phyloP scores from a whole-genome alignment of 495 filamentous ascomycete species.

The Penicillium diatomitis region DNA sequence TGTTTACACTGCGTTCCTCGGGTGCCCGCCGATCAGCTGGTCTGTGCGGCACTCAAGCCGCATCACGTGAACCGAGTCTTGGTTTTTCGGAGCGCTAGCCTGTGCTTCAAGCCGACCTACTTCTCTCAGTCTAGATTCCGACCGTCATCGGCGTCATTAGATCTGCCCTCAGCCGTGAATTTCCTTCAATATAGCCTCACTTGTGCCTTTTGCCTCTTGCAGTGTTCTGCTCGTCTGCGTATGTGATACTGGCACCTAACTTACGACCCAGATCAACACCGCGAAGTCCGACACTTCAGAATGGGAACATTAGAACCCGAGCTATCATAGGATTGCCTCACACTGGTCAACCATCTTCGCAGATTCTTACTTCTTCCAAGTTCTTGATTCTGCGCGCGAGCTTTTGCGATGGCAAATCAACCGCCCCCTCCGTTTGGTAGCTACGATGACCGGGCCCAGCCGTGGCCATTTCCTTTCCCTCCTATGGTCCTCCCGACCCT shows the following conservation, averaged over 20 bases:
- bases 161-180: no score
- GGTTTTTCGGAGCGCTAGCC: conserved; percentile 15
- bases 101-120: no score
- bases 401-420: conserved; percentile 43
- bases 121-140: background rate
- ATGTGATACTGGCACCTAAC: no score
- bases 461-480: conserved; percentile 25
- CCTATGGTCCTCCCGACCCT: conserved; percentile 17
- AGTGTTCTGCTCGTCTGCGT: no score
- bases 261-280: no score
- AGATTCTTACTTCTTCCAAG: background rate
- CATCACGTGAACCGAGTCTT: conserved; percentile 21
- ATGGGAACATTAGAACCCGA: background rate
- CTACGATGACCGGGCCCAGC: conserved; percentile 21
- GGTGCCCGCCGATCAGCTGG: conserved; percentile 29
- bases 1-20: conserved; percentile 36
- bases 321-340: no score
- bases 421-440: conserved; percentile 44
- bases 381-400: background rate
- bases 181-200: no score
- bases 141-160: background rate
- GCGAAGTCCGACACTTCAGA: background rate
- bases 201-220: no score
- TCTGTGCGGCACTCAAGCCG: conserved; percentile 2
- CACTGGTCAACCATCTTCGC: no score